Evolutionary conservation across 495 filamentous ascomycete species (phyloP).

Genomic region (Hyphodiscus hymeniophilus): DNA sequence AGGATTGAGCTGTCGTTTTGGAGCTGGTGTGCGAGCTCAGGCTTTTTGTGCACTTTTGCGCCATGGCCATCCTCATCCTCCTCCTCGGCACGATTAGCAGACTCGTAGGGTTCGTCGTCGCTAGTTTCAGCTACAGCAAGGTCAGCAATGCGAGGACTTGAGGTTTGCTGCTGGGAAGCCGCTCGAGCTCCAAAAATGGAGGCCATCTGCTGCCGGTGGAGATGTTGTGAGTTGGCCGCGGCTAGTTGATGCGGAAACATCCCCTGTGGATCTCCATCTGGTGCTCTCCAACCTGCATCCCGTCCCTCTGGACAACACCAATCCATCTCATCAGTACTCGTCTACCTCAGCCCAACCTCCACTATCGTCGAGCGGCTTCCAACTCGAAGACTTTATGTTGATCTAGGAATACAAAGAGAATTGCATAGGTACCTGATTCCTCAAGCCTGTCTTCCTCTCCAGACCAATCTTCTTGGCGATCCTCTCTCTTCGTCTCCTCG

Average conservation of each 20-base stretch:
- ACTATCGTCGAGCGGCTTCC: background rate
- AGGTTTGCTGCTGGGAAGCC: slow-evolving; percentile 4
- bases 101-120: slow-evolving; percentile 18
- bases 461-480: background rate
- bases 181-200: slow-evolving; percentile 17
- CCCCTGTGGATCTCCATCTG: background rate
- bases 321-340: background rate
- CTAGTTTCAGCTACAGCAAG: slow-evolving; percentile 12
- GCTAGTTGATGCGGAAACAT: no score
- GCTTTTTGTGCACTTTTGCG: slow-evolving; percentile 23
- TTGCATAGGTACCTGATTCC: background rate
- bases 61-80: background rate
- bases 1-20: slow-evolving; percentile 67
- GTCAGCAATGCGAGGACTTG: slow-evolving; percentile 12
- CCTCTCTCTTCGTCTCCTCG: background rate
- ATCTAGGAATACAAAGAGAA: background rate
- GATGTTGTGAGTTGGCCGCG: background rate
- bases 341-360: background rate
- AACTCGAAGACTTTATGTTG: background rate
- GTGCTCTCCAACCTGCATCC: background rate
- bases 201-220: slow-evolving; percentile 11
- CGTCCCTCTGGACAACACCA: background rate
- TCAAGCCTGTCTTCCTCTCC: background rate
- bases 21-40: slow-evolving; percentile 59
- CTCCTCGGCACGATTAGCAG: slow-evolving; percentile 9